phyloP scores from a whole-genome alignment of 345 rosid genomes.

The Citrus cavaleriei region DNA sequence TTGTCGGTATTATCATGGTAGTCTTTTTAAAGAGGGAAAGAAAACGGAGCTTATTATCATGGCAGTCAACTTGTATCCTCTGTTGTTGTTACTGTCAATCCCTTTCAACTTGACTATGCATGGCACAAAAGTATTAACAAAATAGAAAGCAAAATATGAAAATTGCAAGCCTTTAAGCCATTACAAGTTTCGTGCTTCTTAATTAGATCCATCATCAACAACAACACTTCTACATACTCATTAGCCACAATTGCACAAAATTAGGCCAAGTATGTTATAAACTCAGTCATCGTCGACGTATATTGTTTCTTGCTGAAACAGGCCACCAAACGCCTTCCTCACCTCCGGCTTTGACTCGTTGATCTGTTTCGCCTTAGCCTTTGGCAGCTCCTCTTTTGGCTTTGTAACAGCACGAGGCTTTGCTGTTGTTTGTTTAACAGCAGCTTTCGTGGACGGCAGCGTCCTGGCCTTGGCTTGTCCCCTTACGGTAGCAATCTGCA shows the following conservation, averaged over 20 bases:
- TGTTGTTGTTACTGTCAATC: neutral
- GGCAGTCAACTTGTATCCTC: neutral
- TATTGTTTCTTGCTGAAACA: slow-evolving; percentile 89
- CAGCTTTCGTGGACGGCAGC: slow-evolving; percentile 58
- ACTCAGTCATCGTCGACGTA: slow-evolving; percentile 70
- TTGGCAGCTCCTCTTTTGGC: slow-evolving; percentile 21
- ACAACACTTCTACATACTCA: neutral
- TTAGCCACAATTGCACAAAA: slow-evolving; percentile 9
- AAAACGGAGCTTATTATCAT: no score
- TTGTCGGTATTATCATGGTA: no score
- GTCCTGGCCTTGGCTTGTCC: slow-evolving; percentile 84
- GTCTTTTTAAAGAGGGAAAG: no score
- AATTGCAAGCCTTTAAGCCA: neutral
- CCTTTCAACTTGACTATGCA: neutral
- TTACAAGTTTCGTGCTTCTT: neutral
- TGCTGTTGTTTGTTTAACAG: slow-evolving; percentile 32
- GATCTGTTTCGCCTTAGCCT: slow-evolving; percentile 28
- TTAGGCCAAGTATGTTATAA: neutral
- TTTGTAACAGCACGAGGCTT: slow-evolving; percentile 18
- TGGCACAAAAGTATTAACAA: neutral
- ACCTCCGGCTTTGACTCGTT: slow-evolving; percentile 52
- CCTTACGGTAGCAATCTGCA: slow-evolving; percentile 78
- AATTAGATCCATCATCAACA: neutral
- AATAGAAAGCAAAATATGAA: neutral
- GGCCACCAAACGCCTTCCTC: slow-evolving; percentile 81